A percentile compares a stretch with the other conserved stretches of the same genome.
Evolutionary conservation across 129 eudicot genomes (phyloP).

Genomic region (Silybum marianum): DNA sequence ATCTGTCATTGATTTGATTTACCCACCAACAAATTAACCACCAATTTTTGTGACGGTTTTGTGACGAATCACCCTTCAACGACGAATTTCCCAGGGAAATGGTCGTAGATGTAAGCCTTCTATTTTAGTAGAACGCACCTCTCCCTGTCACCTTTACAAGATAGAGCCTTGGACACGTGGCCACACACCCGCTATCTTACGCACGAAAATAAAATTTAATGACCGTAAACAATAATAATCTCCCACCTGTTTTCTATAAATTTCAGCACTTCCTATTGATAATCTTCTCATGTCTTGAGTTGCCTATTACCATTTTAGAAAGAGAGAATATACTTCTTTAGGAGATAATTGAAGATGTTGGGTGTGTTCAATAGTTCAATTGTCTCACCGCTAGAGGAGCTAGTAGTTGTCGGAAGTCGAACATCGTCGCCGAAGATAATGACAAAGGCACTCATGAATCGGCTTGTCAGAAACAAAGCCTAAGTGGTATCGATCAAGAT

Average conservation of each 20-base stretch:
- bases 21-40: too few relatives aligned
- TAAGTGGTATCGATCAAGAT: conserved; percentile 74
- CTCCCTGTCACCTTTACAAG: conserved; percentile 18
- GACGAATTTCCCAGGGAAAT: too few relatives aligned
- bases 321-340: background rate
- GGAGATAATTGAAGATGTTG: conserved; percentile 50
- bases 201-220: conserved; percentile 13
- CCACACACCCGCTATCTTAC: conserved; percentile 29
- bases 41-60: too few relatives aligned
- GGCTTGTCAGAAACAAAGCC: conserved; percentile 23
- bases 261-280: conserved; percentile 14
- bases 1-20: too few relatives aligned
- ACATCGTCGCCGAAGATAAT: conserved; percentile 89
- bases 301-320: conserved; percentile 9
- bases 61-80: too few relatives aligned
- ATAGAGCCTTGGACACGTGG: conserved; percentile 13
- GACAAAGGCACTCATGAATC: conserved; percentile 56
- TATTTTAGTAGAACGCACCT: conserved; percentile 2
- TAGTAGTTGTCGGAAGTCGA: conserved; percentile 89
- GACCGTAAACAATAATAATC: conserved; percentile 29
- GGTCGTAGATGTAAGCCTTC: too few relatives aligned
- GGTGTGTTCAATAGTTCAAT: conserved; percentile 79
- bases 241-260: conserved; percentile 49
- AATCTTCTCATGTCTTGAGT: conserved; percentile 41
- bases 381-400: conserved; percentile 89